Evolutionary conservation across 2,329 filamentous ascomycete genomes (phyloP), one percentile per base, ranked within the genome.

Genomic region (Emmonsia crescens): DNA sequence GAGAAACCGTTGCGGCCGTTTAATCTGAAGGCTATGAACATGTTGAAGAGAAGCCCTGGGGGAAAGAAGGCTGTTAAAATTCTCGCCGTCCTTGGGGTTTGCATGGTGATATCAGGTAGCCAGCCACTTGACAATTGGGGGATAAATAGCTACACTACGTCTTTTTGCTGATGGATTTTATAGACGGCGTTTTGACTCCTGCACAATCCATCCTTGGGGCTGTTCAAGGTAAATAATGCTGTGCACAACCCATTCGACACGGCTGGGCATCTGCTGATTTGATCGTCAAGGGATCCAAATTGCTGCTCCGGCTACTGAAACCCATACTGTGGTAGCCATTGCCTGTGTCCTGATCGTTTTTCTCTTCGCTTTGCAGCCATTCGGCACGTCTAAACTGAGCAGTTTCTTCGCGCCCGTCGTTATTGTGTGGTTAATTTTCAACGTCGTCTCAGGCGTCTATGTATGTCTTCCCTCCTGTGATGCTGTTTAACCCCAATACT

Each of bases 151-250:
- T 27, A 5, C 10, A 33, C 16, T n/a, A 12, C 9, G n/a, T 5
- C 16, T 6, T 27, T 21, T 12, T 24, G 31, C 58, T 51, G 9
- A 54, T 38, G 27, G 42, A n/a, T 60, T 40, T 40, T 21, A 38
- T 40, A 38, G 82, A 84, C 69, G 80, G 81, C 29, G 76, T 84
- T 36, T 71, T 84, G 9, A 84, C 81, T 0, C 82, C 82, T 0
- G 82, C 82, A 12, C 82, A 84, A 66, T 83, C 81, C 10, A 80
- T 84, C 0, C 74, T 84, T 2, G 82, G 82, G 40, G 82, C 82
- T 2, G 78, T 84, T 1, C 82, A 84, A 70, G 75, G 80, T 65
- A n/a, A n/a, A n/a, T n/a, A n/a, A 64, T 57, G 33, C 16, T 56
- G 16, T 16, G 12, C 33, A 8, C 16, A 21, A 51, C 12, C 16